Base-by-base conservation (phyloP, 2,329 filamentous ascomycete species). In the Cladobotryum mycophilum region DNA sequence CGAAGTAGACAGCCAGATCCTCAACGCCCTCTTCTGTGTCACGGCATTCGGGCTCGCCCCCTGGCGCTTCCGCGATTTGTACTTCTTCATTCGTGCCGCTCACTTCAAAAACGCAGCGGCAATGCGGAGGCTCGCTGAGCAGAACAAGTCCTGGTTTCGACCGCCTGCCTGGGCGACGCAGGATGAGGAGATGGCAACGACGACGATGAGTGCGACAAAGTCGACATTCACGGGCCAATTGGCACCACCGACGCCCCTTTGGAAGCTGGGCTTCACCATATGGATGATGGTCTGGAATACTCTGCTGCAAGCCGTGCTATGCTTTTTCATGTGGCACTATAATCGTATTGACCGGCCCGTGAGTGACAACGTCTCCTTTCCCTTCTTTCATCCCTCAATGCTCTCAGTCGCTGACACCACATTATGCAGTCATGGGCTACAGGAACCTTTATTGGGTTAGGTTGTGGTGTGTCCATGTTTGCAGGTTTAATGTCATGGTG, bases 31-130 rank as follows among this genome's bases (percentile, higher is more conserved):
- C 1, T 95, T 95, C 75, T 93, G 88, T 67, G 84, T 95, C 6
- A 92, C 89, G 1, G 89, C 85, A 1, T 92, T 95, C 57, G 89
- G 89, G 0, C 76, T 93, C 12, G 84, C 87, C 1, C 89, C 89
- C 0, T 95, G 89, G 89, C 80, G 89, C 33, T 86, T 91, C 58
- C 77, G 89, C 33, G 89, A 95, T 64, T 69, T 89, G 9, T 93
- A 85, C 64, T 89, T 56, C 22, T 61, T 55, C 37, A 46, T 56
- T 17, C 55, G 54, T 2, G 58, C 56, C 42, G 53, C 44, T 12
- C 43, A 56, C 37, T 58, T 58, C 42, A 54, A 53, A 33, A 22
- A 61, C 34, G 44, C 13, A 5, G 22, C n/a, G 3, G 51, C 60
- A 17, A 62, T 63, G 60, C 49, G 30, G 15, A 54, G 51, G 41